These are phyloP conservation scores for Melanopsichium pennsylvanicum DNA, from an alignment of 1,284 basidiomycete species.

Conservation along the genomic window DNA sequence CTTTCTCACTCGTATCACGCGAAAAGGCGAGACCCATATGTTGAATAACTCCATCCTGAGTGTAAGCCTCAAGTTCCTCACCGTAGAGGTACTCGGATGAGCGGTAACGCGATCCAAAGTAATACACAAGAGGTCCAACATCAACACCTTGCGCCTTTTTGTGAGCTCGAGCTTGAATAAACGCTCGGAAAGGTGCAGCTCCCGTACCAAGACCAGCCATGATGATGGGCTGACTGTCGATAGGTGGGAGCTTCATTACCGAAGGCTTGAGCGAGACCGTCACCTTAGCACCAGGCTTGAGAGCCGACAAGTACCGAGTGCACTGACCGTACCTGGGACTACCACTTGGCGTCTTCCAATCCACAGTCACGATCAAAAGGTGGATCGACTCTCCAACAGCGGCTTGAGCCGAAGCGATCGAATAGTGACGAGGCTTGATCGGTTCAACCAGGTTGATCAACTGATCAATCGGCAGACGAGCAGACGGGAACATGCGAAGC, in stretches of 20 bases:
- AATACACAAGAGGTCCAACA: constrained; percentile 92
- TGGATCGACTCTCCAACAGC: constrained; percentile 94
- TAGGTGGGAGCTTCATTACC: constrained; percentile 96
- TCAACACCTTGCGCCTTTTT: constrained; percentile 78
- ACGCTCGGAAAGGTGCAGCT: constrained; percentile 97
- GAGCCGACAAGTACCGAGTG: constrained; percentile 87
- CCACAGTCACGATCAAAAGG: constrained; percentile 92
- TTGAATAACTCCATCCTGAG: constrained; percentile 82
- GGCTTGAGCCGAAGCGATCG: constrained; percentile 92
- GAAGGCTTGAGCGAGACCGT: constrained; percentile 98
- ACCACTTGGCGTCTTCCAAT: constrained; percentile 86
- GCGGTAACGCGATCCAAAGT: constrained; percentile 96
- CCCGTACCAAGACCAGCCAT: constrained; percentile 98
- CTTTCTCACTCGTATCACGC: constrained; percentile 85
- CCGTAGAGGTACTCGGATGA: constrained; percentile 96
- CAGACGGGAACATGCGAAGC: constrained; percentile 79
- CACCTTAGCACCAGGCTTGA: constrained; percentile 87
- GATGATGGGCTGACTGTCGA: constrained; percentile 87
- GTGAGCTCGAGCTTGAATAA: constrained; percentile 91
- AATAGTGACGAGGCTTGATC: constrained; percentile 95
- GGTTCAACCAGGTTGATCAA: constrained; percentile 79
- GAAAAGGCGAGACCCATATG: constrained; percentile 95
- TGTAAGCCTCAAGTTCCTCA: constrained; percentile 76
- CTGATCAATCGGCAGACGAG: constrained; percentile 78
- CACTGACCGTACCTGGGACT: constrained; percentile 88